Conservation (phyloP, 2,329 filamentous ascomycete genomes). For the Hypoxylon sp. region DNA sequence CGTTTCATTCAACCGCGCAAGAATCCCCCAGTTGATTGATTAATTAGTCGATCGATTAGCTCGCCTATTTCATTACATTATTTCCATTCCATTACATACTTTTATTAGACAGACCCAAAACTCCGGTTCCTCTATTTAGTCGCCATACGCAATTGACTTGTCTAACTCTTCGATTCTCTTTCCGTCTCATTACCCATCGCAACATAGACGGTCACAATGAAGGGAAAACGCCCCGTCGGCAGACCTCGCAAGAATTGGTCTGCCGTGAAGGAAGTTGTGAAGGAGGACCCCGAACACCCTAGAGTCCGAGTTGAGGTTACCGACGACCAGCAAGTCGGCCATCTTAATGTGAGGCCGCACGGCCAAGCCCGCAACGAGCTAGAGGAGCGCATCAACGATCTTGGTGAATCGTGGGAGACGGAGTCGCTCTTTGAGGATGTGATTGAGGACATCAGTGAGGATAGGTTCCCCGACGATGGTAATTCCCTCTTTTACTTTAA, state of each 20-base stretch:
- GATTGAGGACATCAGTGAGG: constrained; percentile 70
- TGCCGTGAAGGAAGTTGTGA: background rate
- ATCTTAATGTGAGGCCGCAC: constrained; percentile 34
- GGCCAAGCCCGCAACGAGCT: constrained; percentile 57
- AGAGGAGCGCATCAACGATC: constrained; percentile 67
- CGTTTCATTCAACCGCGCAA: constrained; percentile 23
- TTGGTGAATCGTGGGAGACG: constrained; percentile 72
- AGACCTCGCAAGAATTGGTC: constrained; percentile 38
- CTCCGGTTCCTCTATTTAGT: constrained; percentile 20
- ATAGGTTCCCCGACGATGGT: constrained; percentile 64
- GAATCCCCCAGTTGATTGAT: constrained; percentile 28
- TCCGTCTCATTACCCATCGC: constrained; percentile 5
- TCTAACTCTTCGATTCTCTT: constrained; percentile 4
- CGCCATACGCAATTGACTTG: constrained; percentile 2
- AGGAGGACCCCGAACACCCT: constrained; percentile 14
- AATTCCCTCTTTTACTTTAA: constrained; percentile 46
- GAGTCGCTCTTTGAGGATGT: constrained; percentile 75
- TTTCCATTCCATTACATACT: background rate
- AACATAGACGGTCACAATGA: constrained; percentile 14
- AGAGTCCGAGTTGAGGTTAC: constrained; percentile 36
- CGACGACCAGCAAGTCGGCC: constrained; percentile 40
- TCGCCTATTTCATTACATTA: constrained; percentile 21
- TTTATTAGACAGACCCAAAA: constrained; percentile 16
- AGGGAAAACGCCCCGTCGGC: constrained; percentile 40
- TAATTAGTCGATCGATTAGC: constrained; percentile 26